These are phyloP conservation scores for Tulasnella sp. DNA, from an alignment of 768 basidiomycete genomes.

Conservation along the genomic window DNA sequence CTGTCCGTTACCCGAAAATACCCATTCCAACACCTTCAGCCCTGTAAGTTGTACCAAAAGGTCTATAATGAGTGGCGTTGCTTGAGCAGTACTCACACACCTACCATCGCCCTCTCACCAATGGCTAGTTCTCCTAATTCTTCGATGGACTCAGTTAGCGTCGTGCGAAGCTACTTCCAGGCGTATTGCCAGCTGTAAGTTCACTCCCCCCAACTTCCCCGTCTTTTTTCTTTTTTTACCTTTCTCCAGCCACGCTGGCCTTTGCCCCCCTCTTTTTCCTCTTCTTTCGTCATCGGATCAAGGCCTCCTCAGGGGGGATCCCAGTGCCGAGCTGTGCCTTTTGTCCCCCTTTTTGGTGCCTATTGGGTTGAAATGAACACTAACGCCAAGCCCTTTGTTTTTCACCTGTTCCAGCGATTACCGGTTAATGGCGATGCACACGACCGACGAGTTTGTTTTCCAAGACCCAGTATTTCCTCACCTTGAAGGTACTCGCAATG, in stretches of 20 bases:
- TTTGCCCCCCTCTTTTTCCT: no score
- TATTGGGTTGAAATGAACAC: no score
- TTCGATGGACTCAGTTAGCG: not conserved
- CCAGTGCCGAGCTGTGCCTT: not conserved
- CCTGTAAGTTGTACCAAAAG: not conserved
- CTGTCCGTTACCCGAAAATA: not conserved
- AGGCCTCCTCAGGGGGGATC: not conserved
- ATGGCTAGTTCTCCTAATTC: not conserved
- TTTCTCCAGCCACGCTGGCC: not conserved
- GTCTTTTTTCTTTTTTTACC: not conserved
- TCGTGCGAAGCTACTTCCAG: conserved; percentile 5
- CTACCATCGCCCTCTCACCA: not conserved
- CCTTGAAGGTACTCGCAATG: not conserved
- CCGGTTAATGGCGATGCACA: not conserved
- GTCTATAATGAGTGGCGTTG: no score
- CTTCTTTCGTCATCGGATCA: not conserved
- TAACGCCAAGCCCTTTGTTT: no score
- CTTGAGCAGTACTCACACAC: no score
- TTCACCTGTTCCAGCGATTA: not conserved
- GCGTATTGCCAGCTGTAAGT: conserved; percentile 7
- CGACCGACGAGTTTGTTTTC: not conserved
- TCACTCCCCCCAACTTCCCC: not conserved
- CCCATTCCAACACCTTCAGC: not conserved
- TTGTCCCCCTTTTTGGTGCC: not conserved
- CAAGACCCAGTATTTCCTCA: conserved; percentile 6